Base-by-base conservation (phyloP, 768 basidiomycete genomes). In the Termitomyces sp. region DNA sequence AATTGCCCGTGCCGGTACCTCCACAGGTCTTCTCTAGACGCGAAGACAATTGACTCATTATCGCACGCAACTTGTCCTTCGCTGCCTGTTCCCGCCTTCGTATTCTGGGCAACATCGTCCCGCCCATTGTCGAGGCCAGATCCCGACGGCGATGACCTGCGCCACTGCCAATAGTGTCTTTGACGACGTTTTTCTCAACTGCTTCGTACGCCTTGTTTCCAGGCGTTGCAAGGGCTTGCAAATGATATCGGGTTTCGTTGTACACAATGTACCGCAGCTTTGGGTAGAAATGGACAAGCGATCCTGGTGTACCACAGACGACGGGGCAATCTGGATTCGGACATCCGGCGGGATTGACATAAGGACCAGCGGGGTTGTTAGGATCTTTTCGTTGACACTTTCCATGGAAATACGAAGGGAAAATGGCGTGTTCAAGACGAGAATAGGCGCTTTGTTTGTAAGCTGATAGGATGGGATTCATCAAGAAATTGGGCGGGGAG, bases 261-360 rank as follows among this genome's bases (percentile, higher is more conserved):
- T 73, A 84, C 13, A 76, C 82, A 67, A 86, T 80, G 50, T 63
- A 69, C 35, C 70, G 65, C 20, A 90, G 74, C 30, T 63, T 74
- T 8, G 72, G 51, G 70, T 77, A 90, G 71, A 83, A 87, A 70
- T 90, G 87, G 10, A 87, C 79, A 62, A 92, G 70, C 3, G 88
- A 90, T 10, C 89, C 88, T n/a, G 90, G 87, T 5, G 89, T 91
- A 65, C 90, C 88, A 61, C 89, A 91, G 33, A 90, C 81, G 55
- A 89, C 80, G 22, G 87, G 82, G 66, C 89, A 92, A 65, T 90
- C 83, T 36, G 88, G 87, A 62, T 90, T 88, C 9, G 89, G 89
- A 63, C 90, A 91, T 24, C 90, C 89, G 2, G 71, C 53, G 16
- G 88, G 89, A 41, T 87, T 80, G 56, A 76, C 70, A 43, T 13